Evolutionary conservation across 202 grass and related monocot species (phyloP).

Genomic region (Thinopyrum obtusiflorum): DNA sequence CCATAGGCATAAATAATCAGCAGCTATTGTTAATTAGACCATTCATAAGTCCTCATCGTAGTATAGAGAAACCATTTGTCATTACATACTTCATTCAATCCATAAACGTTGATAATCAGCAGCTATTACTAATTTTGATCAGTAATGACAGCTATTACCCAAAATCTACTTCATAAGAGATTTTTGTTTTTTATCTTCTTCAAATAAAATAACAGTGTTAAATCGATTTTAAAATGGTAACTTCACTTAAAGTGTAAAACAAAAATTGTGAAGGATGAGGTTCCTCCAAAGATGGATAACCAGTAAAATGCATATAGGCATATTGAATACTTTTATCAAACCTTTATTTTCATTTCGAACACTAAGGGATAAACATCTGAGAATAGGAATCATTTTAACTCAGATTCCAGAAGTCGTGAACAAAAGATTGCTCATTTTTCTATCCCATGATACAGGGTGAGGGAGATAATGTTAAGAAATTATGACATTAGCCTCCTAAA

Average conservation of each 20-base stretch:
- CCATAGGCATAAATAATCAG: neutral
- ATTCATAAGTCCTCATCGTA: neutral
- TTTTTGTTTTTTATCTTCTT: neutral
- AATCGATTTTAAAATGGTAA: neutral
- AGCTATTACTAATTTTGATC: neutral
- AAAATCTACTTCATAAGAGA: neutral
- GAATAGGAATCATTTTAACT: neutral
- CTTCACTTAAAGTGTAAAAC: neutral
- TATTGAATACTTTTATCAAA: neutral
- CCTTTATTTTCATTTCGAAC: neutral
- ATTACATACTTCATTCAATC: neutral
- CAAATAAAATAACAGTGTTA: neutral
- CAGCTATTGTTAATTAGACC: neutral
- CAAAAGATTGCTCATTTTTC: neutral
- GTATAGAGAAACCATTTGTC: neutral
- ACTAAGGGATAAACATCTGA: neutral
- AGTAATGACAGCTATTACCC: neutral
- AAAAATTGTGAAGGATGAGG: neutral
- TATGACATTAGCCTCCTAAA: slow-evolving; percentile 6
- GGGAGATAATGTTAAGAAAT: neutral
- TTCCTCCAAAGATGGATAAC: neutral
- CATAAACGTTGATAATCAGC: neutral
- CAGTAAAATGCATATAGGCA: neutral
- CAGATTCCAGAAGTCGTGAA: neutral
- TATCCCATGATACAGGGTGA: neutral